Base-by-base conservation (phyloP, 202 grass and related monocot species). In the Eragrostis tef region DNA sequence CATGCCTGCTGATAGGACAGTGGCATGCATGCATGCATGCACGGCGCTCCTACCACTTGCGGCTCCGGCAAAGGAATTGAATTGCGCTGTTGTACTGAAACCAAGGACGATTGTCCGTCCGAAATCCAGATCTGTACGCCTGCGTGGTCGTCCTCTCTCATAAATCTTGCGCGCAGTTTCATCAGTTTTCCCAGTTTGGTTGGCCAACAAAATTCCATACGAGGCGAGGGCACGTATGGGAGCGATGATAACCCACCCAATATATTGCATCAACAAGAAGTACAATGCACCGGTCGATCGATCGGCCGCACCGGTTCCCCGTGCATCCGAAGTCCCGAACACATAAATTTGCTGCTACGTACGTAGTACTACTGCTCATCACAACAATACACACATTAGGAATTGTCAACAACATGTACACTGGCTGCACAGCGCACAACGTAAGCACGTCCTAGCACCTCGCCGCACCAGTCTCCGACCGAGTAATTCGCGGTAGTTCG, bases 51-150 rank as follows among this genome's bases (percentile, higher is more conserved):
- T 74, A 60, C 75, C 58, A 74, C 51, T 70, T 74, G 71, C n/a
- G 59, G 59, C 36, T 49, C 77, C 49, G 69, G 69, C 39, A 17
- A 65, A 43, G 51, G 60, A 74, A 79, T 74, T 84, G 27, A 79
- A 84, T 84, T 51, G 14, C 74, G 16, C 41, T 11, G 48, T 14
- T 27, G 74, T 83, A 67, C 80, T 79, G 80, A 84, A 74, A 50
- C 45, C 75, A 68, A 88, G 86, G 86, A 79, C 86, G 75, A 29
- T 56, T 13, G 74, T 42, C 51, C 50, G 44, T 42, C 51, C 50
- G 44, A 67, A 68, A 21, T 61, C 67, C 78, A 71, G 67, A 68
- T 77, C 49, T 79, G 49, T 31, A 27, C 31, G 7, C 57, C 19
- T 41, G 24, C 27, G 16, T 19, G 78, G 56, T 26, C 48, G 13